These are phyloP conservation scores for Hyphopichia fennica DNA, from an alignment of 1,139 yeast species.

Conservation along the genomic window DNA sequence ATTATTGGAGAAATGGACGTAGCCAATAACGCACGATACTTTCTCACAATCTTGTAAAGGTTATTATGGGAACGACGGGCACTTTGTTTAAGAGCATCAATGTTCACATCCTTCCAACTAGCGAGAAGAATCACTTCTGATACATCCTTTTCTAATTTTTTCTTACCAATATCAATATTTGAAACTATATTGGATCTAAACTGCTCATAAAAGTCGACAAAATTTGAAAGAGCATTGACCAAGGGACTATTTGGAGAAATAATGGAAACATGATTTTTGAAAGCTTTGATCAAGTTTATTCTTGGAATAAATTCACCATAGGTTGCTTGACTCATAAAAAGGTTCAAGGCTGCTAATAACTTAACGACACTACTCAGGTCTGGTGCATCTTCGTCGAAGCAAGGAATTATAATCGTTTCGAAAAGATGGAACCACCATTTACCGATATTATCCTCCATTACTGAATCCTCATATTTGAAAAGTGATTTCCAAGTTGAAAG, in stretches of 20 bases:
- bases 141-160: conserved; percentile 71
- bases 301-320: conserved; percentile 71
- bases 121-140: conserved; percentile 84
- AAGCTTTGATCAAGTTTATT: conserved; percentile 60
- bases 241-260: conserved; percentile 19
- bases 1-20: conserved; percentile 56
- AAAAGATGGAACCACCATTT: conserved; percentile 92
- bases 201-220: conserved; percentile 65
- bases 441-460: conserved; percentile 55
- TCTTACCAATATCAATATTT: conserved; percentile 45
- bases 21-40: conserved; percentile 67
- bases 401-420: conserved; percentile 66
- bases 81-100: conserved; percentile 90
- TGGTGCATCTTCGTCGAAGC: conserved; percentile 28
- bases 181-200: conserved; percentile 52
- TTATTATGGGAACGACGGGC: conserved; percentile 84
- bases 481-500: conserved; percentile 81
- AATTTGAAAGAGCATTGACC: conserved; percentile 55
- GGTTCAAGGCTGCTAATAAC: conserved; percentile 67
- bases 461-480: conserved; percentile 64
- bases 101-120: conserved; percentile 96
- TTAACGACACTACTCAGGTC: conserved; percentile 29
- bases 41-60: conserved; percentile 80
- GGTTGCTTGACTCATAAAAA: conserved; percentile 74
- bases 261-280: conserved; percentile 49